These are phyloP conservation scores for Sporothrix pseudoabietina DNA, from an alignment of 2,329 filamentous ascomycete genomes.

Conservation along the genomic window DNA sequence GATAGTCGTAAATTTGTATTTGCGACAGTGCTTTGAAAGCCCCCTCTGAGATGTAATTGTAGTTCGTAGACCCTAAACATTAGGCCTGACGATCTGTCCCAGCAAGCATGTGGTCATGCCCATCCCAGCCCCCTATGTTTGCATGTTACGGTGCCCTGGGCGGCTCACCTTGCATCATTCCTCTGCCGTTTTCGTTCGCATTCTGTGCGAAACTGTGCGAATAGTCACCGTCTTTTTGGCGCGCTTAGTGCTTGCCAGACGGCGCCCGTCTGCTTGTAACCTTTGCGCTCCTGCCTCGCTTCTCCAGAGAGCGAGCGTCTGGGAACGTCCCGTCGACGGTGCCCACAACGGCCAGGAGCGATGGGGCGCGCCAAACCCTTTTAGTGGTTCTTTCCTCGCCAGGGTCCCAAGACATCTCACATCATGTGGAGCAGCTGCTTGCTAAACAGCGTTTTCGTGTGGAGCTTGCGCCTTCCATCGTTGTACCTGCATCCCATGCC, in stretches of 20 bases:
- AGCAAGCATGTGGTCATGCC: neutral
- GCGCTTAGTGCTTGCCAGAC: neutral
- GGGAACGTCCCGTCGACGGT: conserved; percentile 20
- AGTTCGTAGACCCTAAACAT: neutral
- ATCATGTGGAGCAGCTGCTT: conserved; percentile 9
- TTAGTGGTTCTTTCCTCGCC: neutral
- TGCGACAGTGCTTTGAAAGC: neutral
- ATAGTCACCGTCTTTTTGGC: conserved; percentile 3
- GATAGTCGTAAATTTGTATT: neutral
- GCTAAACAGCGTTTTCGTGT: conserved; percentile 13
- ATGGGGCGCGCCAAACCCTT: conserved; percentile 11
- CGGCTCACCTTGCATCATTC: neutral
- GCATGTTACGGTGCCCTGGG: neutral
- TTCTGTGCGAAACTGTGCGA: conserved; percentile 10
- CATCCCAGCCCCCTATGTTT: conserved; percentile 3
- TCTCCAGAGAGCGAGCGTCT: neutral
- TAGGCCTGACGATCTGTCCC: neutral
- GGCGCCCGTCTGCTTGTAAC: neutral
- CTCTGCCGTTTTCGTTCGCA: neutral
- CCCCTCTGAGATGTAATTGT: neutral
- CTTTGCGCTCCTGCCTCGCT: neutral
- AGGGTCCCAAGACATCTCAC: conserved; percentile 12
- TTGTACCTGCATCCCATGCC: conserved; percentile 19
- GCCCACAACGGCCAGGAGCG: conserved; percentile 9
- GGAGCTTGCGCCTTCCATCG: conserved; percentile 11